Conservation (phyloP, 148 eudicot species). For the Polygonum aviculare region DNA sequence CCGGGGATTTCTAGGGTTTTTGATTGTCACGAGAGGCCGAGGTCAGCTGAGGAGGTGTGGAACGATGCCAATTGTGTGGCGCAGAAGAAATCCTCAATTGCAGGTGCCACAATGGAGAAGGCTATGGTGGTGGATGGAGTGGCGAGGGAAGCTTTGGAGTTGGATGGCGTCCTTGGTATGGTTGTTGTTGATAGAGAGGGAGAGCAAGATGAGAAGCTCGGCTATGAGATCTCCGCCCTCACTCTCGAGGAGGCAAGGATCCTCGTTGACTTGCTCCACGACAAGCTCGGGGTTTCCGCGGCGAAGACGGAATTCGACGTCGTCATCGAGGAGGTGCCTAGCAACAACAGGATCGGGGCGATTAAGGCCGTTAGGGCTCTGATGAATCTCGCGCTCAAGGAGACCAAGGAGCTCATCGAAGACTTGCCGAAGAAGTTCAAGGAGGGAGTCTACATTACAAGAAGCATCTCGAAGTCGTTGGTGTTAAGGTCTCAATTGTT, state of each 20-base stretch:
- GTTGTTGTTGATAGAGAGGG: conserved; percentile 3
- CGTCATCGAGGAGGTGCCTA: conserved; percentile 71
- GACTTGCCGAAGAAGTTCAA: conserved; percentile 85
- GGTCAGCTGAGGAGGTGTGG: conserved; percentile 19
- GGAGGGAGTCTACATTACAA: conserved; percentile 67
- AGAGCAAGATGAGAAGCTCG: conserved; percentile 27
- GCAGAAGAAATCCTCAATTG: conserved; percentile 33
- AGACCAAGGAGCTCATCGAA: conserved; percentile 82
- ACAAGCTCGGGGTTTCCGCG: conserved; percentile 79
- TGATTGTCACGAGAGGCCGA: conserved; percentile 14
- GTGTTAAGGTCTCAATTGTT: conserved; percentile 62
- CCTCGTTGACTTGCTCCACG: conserved; percentile 78
- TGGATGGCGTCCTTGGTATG: conserved; percentile 27
- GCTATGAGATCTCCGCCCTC: conserved; percentile 51
- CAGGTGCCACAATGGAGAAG: conserved; percentile 36
- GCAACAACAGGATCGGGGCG: conserved; percentile 68
- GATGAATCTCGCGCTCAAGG: conserved; percentile 73
- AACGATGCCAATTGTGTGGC: conserved; percentile 28
- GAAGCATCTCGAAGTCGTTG: conserved; percentile 87
- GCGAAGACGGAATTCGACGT: conserved; percentile 95
- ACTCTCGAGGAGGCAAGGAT: conserved; percentile 72
- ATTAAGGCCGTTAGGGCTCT: conserved; percentile 86
- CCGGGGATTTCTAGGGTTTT: conserved; percentile 33
- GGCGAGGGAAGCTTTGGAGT: conserved; percentile 31
- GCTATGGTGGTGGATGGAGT: conserved; percentile 29